phyloP scores from a whole-genome alignment of 352 stramenopile species.

The Phytophthora boehmeriae region DNA sequence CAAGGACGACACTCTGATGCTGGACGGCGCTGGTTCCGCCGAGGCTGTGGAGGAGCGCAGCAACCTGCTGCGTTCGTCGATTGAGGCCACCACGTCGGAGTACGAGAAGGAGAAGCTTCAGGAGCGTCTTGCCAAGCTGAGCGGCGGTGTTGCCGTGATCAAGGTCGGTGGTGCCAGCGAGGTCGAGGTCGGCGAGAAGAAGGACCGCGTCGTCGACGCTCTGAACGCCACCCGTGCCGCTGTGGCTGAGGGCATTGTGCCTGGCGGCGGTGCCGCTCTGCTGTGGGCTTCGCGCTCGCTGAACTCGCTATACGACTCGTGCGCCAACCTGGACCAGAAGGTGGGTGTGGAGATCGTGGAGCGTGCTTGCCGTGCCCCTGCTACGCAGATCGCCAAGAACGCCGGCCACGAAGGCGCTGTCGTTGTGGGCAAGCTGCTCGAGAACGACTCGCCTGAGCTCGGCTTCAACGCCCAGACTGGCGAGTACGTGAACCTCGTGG shows the following conservation, averaged over 20 bases:
- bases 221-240: constrained; percentile 99
- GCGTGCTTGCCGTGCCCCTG: constrained; percentile 92
- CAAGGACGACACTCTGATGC: constrained; percentile 99
- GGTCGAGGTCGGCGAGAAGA: constrained; percentile 99
- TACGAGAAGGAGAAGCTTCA: constrained; percentile 99
- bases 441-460: constrained; percentile 90
- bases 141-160: constrained; percentile 99
- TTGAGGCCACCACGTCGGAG: constrained; percentile 97
- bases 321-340: constrained; percentile 97
- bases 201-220: constrained; percentile 99
- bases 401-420: constrained; percentile 98
- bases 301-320: constrained; percentile 85
- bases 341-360: constrained; percentile 98
- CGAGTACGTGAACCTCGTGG: constrained; percentile 98
- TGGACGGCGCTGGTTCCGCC: constrained; percentile 94
- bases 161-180: constrained; percentile 99
- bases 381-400: constrained; percentile 98
- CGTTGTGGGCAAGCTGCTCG: constrained; percentile 98
- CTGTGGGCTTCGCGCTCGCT: constrained; percentile 97
- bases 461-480: constrained; percentile 99
- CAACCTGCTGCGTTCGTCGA: constrained; percentile 95
- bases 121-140: constrained; percentile 99
- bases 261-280: constrained; percentile 97
- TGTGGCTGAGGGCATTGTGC: constrained; percentile 99
- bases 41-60: constrained; percentile 96